phyloP scores from a whole-genome alignment of 1,139 yeast genomes.

The Saccharomyces hybrid region DNA sequence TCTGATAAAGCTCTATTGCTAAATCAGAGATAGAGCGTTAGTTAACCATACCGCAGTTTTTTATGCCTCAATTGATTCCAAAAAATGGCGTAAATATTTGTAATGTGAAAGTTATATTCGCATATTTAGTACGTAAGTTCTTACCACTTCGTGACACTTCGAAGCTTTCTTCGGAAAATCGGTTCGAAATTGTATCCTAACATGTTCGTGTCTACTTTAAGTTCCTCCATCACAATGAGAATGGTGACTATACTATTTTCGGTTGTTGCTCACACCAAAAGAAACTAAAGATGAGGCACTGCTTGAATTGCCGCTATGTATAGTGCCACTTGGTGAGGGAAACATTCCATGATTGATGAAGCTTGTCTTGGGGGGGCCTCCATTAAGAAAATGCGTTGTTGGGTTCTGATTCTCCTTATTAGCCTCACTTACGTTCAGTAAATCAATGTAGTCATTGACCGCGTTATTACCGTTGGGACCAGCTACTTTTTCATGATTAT shows the following conservation, averaged over 20 bases:
- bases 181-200: no score
- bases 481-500: slow-evolving; percentile 3
- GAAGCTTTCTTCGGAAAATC: neutral
- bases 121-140: no score
- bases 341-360: slow-evolving; percentile 22
- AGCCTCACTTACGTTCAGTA: neutral
- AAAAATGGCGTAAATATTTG: no score
- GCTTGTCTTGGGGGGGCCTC: slow-evolving; percentile 22
- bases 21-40: no score
- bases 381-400: slow-evolving; percentile 3
- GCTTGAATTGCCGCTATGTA: slow-evolving; percentile 13
- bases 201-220: no score
- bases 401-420: slow-evolving; percentile 16
- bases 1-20: no score
- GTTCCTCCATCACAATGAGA: neutral
- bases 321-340: slow-evolving; percentile 15
- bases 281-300: slow-evolving; percentile 23
- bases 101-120: no score
- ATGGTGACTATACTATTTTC: neutral
- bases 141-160: no score
- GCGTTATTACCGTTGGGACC: slow-evolving; percentile 6
- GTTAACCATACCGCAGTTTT: no score
- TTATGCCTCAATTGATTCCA: no score
- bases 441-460: neutral
- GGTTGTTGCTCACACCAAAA: neutral